phyloP scores from a whole-genome alignment of 148 eudicot species.

The Salicornia ramosissima region DNA sequence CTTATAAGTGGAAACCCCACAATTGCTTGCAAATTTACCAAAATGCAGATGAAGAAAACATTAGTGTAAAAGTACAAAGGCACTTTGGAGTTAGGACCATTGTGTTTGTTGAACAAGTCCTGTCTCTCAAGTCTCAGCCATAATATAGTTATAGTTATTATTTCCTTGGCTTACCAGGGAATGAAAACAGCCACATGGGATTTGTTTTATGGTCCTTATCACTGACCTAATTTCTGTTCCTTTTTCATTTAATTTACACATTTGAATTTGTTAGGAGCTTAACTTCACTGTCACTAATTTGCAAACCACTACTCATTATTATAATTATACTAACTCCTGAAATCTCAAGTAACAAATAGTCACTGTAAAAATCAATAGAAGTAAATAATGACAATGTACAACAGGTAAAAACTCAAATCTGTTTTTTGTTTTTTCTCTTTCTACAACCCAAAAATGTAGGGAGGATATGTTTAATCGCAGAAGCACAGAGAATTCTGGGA shows the following conservation, averaged over 20 bases:
- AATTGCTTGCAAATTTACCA: too few species aligned
- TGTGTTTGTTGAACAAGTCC: not conserved
- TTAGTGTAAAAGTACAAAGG: too few species aligned
- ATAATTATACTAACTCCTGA: not conserved
- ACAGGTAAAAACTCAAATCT: not conserved
- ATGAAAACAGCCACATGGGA: slow-evolving; percentile 6
- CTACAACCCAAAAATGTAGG: not conserved
- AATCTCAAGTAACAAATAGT: not conserved
- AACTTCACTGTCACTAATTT: not conserved
- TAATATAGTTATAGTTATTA: not conserved
- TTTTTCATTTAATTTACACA: not conserved
- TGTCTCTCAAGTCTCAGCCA: not conserved
- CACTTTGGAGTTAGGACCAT: too few species aligned
- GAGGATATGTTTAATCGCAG: slow-evolving; percentile 8
- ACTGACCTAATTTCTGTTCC: not conserved
- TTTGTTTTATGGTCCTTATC: slow-evolving; percentile 9
- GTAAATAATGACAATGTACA: too few species aligned
- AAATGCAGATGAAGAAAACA: too few species aligned
- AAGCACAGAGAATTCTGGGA: too few species aligned
- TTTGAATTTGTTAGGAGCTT: not conserved
- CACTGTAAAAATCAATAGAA: not conserved
- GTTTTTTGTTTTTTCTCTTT: not conserved
- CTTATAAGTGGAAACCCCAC: not conserved
- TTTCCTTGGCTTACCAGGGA: slow-evolving; percentile 7
- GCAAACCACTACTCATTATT: not conserved